Evolutionary conservation across 139 green algal genomes (phyloP), one percentile per base, ranked within the genome.

Genomic region (Chlamydomonas asymmetrica): DNA sequence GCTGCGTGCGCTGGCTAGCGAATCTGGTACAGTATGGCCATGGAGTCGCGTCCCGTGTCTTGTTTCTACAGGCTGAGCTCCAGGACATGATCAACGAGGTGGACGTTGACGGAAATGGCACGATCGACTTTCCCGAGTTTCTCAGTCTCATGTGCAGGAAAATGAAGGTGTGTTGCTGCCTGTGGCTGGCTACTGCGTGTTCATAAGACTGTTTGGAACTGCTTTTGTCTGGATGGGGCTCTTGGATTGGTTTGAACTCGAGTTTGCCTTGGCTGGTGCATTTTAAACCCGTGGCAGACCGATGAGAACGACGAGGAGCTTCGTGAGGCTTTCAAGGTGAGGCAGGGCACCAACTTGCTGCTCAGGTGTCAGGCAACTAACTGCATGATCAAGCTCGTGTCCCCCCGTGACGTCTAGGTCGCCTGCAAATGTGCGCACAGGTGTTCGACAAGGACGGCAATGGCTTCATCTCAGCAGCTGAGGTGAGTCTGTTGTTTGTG

Each of bases 21-120:
- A n/a, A n/a, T n/a, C n/a, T n/a, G n/a, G n/a, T n/a, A n/a, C n/a
- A n/a, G n/a, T n/a, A n/a, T n/a, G n/a, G n/a, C n/a, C n/a, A n/a
- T n/a, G n/a, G n/a, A n/a, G n/a, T n/a, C n/a, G n/a, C n/a, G n/a
- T n/a, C n/a, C n/a, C n/a, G n/a, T n/a, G n/a, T n/a, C n/a, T n/a
- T n/a, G n/a, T n/a, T n/a, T n/a, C n/a, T n/a, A n/a, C n/a, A n/a
- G 85, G 97, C 95, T 9, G 97, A 99, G 89, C 89, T 99, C 75
- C 93, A 98, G 86, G 97, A 99, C 73, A 99, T 99, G 97, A 98
- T 99, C 80, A 98, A 95, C 77, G 97, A 99, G 87, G 97, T 99
- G 29, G 97, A 99, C 80, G 92, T 93, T 29, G 97, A 99, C 79
- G 95, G 95, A 60, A 98, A 98, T 80, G 97, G 97, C 29, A 99